A percentile compares a stretch with the other conserved stretches of the same genome.
Conservation (phyloP, 257 asterid genomes). For the Solanum commersonii region DNA sequence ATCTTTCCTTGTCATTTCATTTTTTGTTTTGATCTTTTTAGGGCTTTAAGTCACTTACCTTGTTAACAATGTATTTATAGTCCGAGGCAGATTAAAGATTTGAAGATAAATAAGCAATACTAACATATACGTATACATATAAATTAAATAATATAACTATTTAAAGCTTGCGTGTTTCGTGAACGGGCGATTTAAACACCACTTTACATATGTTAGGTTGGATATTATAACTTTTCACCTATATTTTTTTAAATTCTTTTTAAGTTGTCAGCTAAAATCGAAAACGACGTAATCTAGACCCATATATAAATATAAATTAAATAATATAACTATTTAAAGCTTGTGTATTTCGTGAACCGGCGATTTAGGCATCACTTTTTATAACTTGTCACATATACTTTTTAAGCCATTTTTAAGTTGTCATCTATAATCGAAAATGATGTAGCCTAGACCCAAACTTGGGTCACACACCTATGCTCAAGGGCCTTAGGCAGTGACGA, state of each 20-base stretch:
- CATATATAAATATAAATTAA: not conserved
- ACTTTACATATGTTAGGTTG: not conserved
- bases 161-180: no score
- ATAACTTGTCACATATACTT: not conserved
- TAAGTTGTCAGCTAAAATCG: not conserved
- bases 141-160: no score
- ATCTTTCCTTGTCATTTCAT: not conserved
- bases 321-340: no score
- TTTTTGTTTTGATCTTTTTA: not conserved
- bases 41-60: not conserved
- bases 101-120: not conserved
- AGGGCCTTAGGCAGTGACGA: not conserved
- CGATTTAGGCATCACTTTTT: not conserved
- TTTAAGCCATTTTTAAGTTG: not conserved
- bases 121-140: no score
- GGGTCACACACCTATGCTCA: not conserved
- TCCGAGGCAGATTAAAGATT: not conserved
- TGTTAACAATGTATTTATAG: not conserved
- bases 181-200: not conserved
- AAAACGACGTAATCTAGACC: not conserved
- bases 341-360: not conserved
- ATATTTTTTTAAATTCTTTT: not conserved
- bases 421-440: not conserved
- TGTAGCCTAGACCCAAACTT: not conserved
- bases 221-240: not conserved